A percentile compares a stretch with the other conserved stretches of the same genome.
phyloP scores from a whole-genome alignment of 176 grass and related monocot species.

The Musa troglodytarum region DNA sequence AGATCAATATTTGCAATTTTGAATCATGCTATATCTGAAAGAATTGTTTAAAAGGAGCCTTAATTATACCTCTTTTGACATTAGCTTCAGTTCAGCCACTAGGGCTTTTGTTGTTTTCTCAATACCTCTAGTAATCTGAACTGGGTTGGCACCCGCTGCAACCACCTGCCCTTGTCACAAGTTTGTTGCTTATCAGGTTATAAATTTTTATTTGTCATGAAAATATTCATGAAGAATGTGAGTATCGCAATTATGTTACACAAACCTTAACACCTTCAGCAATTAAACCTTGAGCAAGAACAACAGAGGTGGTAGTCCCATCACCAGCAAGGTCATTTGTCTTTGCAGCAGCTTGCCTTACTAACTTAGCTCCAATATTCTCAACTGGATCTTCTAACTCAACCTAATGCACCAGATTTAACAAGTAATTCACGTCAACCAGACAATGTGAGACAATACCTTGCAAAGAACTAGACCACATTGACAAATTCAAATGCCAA shows the following conservation, averaged over 20 bases:
- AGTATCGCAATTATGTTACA: background rate
- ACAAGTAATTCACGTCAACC: background rate
- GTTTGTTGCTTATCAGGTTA: background rate
- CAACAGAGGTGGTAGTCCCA: slow-evolving; percentile 87
- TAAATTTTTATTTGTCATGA: background rate
- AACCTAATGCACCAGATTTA: slow-evolving; percentile 29
- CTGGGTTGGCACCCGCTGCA: slow-evolving; percentile 90
- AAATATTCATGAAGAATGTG: background rate
- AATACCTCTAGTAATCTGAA: slow-evolving; percentile 90
- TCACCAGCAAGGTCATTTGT: slow-evolving; percentile 93
- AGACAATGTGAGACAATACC: background rate
- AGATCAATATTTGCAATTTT: no score
- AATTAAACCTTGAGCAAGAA: slow-evolving; percentile 92
- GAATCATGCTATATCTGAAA: no score
- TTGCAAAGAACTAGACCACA: background rate
- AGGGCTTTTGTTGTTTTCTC: slow-evolving; percentile 86
- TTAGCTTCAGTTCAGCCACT: slow-evolving; percentile 52
- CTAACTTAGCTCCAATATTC: slow-evolving; percentile 93
- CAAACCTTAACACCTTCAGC: slow-evolving; percentile 81
- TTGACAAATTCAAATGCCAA: background rate
- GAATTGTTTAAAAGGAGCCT: background rate
- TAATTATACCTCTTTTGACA: slow-evolving; percentile 72
- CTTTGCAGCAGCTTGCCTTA: slow-evolving; percentile 93
- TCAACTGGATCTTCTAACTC: slow-evolving; percentile 90
- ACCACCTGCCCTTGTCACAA: slow-evolving; percentile 40